Conservation (phyloP, 331 rosid genomes). For the Malus hybrid region DNA sequence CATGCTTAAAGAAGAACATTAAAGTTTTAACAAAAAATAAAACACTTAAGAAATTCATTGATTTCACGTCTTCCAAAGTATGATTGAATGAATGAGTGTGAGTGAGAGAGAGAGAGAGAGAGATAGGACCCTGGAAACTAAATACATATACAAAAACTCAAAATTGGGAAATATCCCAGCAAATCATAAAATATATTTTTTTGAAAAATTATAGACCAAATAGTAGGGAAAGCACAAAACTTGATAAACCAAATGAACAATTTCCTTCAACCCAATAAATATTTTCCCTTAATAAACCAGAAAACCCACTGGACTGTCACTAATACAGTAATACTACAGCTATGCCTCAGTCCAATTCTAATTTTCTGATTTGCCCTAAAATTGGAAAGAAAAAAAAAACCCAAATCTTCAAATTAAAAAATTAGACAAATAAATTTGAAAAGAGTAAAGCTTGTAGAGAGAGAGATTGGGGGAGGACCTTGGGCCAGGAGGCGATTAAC, state of each 20-base stretch:
- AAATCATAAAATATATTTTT: not conserved
- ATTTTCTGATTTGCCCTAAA: not conserved
- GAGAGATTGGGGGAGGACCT: slow-evolving; percentile 29
- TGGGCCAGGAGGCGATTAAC: slow-evolving; percentile 93
- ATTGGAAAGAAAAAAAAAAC: not conserved
- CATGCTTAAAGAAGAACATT: not conserved
- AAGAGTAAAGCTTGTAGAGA: not conserved
- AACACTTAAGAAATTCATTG: not conserved
- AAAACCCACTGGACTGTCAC: not conserved
- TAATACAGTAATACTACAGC: not conserved
- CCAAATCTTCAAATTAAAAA: not conserved
- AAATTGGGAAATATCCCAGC: not conserved
- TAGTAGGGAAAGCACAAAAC: not conserved
- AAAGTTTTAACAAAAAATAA: not conserved
- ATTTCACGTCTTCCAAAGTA: not conserved
- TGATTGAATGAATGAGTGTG: not conserved
- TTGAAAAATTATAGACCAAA: not conserved
- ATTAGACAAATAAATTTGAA: not conserved
- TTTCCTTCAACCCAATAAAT: not conserved
- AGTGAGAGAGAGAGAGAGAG: not conserved
- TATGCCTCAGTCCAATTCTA: not conserved
- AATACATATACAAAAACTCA: not conserved
- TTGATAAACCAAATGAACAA: not conserved
- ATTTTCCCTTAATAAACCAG: not conserved
- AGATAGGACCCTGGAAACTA: not conserved